Base-by-base conservation (phyloP, 805 yeast genomes). In the Cyberlindnera subsufficiens region DNA sequence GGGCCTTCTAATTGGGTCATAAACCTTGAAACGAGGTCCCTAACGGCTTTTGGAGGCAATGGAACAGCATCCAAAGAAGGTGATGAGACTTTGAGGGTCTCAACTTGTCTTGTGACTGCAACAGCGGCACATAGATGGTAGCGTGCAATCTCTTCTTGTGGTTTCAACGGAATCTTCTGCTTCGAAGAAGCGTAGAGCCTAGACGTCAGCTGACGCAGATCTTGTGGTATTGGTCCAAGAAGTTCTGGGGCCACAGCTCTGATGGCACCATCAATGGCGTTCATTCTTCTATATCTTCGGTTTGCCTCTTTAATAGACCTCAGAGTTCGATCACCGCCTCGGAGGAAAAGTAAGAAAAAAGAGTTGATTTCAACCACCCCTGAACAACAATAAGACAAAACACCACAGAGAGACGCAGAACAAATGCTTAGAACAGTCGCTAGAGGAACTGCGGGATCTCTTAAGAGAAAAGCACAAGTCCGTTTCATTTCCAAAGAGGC, bases 101-200 rank as follows among this genome's bases (percentile, higher is more conserved):
- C 61, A 11, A 64, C 63, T 35, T 74, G 69, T 47, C 69, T 68
- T 44, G 78, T 79, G 13, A 74, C 73, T 0, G 86, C 82, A 19
- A 82, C 56, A 47, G 65, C 76, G 5, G 88, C 84, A 58, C 88
- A 80, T 11, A 85, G 58, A 56, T 84, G 90, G 42, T 71, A 72
- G 42, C 91, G 65, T 2, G 87, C 88, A 2, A 74, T 65, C 49
- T 84, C 90, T 40, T 78, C 75, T 32, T 69, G 69, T 20, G 71
- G 69, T 13, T 76, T 71, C 18, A 83, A 58, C 3, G 63, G 58
- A 45, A 75, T 74, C 36, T 68, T 67, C 49, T 72, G 69, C 43
- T 68, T 75, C n/a, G 82, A 66, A 17, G 82, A 71, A 1, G 73
- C 59, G 47, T 65, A 73, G 58, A 56, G 63, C 63, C 16, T 67